Evolutionary conservation across 2,329 filamentous ascomycete species (phyloP), one percentile per base, ranked within the genome.

Genomic region (Chalaropsis thielavioides): DNA sequence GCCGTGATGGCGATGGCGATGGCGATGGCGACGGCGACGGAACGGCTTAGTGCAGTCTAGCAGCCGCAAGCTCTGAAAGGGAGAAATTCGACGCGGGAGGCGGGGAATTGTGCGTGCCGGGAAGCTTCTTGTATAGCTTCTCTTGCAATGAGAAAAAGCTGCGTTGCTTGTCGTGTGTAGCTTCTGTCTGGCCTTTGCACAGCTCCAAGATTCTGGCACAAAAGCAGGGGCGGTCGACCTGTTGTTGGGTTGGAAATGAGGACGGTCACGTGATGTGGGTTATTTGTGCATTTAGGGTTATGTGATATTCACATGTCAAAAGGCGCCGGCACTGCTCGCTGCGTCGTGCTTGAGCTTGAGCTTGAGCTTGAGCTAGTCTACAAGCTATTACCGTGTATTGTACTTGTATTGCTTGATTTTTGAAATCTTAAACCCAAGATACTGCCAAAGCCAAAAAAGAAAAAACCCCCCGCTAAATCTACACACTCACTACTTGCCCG

Each of bases 171-270:
- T n/a, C n/a, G n/a, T n/a, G n/a, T 31, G 31, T 31, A 31, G 31
- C 31, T 31, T 31, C 31, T 31, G 31, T 31, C 49, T 61, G 17
- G 41, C 13, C 44, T 27, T 38, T 22, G 56, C 13, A 35, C 24
- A 38, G 13, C 43, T 61, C 56, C 19, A 51, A 61, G 64, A 46
- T 62, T 24, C 31, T 65, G 31, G 44, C 54, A 31, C 17, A 41
- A 17, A 40, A 56, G 38, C 49, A 43, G 19, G 31, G 43, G 49
- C 31, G 51, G 11, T 22, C 46, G n/a, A 22, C 51, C 27, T 15
- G 27, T 19, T 15, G 24, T 56, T 56, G 51, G 51, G 51, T 56
- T 31, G 24, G 13, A 31, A 35, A 31, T 35, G 22, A 17, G 17
- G 5, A 31, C 0, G 15, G 24, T 35, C 51, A 56, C 51, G 51